Evolutionary conservation across 148 eudicot species (phyloP).

Genomic region (Chenopodium berlandieri): DNA sequence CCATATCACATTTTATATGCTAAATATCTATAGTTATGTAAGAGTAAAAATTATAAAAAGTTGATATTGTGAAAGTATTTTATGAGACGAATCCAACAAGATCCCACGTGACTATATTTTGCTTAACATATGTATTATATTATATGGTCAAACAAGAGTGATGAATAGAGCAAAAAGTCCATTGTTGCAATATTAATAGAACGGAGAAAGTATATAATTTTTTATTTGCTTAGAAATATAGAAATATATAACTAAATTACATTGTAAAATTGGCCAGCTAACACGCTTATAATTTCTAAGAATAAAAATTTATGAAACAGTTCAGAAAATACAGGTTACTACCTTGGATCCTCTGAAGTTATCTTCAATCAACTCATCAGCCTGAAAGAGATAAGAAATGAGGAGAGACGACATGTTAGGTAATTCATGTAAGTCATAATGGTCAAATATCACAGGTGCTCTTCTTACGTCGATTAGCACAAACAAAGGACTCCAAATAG

Average conservation of each 20-base stretch:
- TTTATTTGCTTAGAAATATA: not conserved
- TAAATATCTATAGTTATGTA: too few relatives aligned
- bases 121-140: too few relatives aligned
- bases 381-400: conserved; percentile 42
- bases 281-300: not conserved
- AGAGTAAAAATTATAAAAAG: too few relatives aligned
- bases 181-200: too few relatives aligned
- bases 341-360: conserved; percentile 95
- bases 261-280: not conserved
- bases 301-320: too few relatives aligned
- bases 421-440: conserved; percentile 2
- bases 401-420: not conserved
- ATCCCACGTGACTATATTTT: too few relatives aligned
- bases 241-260: not conserved
- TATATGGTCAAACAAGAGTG: too few relatives aligned
- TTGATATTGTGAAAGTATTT: too few relatives aligned
- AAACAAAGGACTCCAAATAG: not conserved
- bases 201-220: too few relatives aligned
- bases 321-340: not conserved
- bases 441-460: not conserved
- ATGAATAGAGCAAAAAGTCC: too few relatives aligned
- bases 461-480: not conserved
- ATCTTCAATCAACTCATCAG: conserved; percentile 61
- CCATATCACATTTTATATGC: too few relatives aligned
- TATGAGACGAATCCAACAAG: too few relatives aligned